phyloP scores from a whole-genome alignment of 768 basidiomycete species.

The Boletus pseudo-olivaceus region DNA sequence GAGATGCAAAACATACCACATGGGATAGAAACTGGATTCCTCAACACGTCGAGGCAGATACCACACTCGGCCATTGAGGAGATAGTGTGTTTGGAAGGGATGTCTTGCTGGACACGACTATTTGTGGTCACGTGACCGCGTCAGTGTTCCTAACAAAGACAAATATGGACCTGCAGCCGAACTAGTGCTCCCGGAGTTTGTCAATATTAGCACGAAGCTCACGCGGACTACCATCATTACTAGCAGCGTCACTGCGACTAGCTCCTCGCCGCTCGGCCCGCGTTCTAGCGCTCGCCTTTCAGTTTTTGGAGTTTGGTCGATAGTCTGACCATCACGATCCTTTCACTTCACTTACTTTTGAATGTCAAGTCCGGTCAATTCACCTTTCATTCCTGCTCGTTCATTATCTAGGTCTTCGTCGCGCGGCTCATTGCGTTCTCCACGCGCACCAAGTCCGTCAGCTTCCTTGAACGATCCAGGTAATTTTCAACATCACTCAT shows the following conservation, averaged over 20 bases:
- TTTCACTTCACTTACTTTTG: constrained; percentile 25
- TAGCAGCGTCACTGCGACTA: constrained; percentile 7
- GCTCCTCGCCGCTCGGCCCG: constrained; percentile 1
- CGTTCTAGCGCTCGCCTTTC: constrained; percentile 1
- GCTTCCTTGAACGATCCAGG: constrained; percentile 63
- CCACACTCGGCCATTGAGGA: constrained; percentile 51
- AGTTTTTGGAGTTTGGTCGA: constrained; percentile 15
- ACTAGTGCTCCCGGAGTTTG: neutral
- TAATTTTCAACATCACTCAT: constrained; percentile 35
- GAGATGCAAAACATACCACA: constrained; percentile 46
- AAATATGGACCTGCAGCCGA: constrained; percentile 20
- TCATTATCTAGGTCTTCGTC: constrained; percentile 48
- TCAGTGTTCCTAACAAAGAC: constrained; percentile 14
- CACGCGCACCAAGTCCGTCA: constrained; percentile 52
- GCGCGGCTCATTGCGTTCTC: constrained; percentile 44
- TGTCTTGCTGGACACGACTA: neutral
- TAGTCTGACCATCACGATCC: constrained; percentile 22
- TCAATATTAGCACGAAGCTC: neutral
- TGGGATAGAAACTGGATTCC: constrained; percentile 55
- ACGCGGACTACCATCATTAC: constrained; percentile 6
- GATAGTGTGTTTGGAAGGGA: neutral
- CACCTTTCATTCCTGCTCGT: constrained; percentile 34
- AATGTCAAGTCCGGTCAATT: constrained; percentile 34
- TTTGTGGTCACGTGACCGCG: constrained; percentile 28
- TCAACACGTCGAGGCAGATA: constrained; percentile 56